Base-by-base conservation (phyloP, 306 rosid genomes). In the Prunus mume region DNA sequence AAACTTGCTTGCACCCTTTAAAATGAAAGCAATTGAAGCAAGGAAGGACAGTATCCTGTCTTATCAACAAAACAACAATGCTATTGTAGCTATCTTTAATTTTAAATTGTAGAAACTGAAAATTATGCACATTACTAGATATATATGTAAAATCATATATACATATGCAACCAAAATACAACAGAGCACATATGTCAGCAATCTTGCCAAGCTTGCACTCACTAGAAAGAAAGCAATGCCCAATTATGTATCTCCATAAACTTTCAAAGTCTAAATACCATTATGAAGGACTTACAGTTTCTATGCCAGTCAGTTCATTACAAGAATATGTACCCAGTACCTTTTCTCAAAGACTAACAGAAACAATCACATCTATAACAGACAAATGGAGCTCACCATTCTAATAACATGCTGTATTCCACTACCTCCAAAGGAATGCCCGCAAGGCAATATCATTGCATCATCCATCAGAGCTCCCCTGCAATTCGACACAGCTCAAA, bases 391-490 rank as follows among this genome's bases (percentile, higher is more conserved):
- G 86, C 98, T 91, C 95, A 96, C 99, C 93, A 86, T 80, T 85
- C 93, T 88, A 81, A 86, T 77, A 82, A 93, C 97, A 45, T 88
- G 97, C 69, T 89, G 90, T 82, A 93, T 87, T 80, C 99, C 99
- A 68, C 90, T 89, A 54, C 96, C 84, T 45, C 99, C 91, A 64
- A 92, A 96, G 68, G 99, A 96, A 87, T 96, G 99, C n/a, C 99
- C 99, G 71, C 99, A 96, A 52, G 99, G 93, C 81, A 96, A 82
- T 89, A 96, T 96, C 97, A 96, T 85, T 12, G 99, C 99, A 66
- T 96, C 99, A 52, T 96, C 96, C 99, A 96, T 96, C 30, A 96
- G 96, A 76, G 89, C 83, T 57, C 97, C 94, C 78, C 99, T 96
- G 88, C 58, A 86, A 78, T 82, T 67, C 77, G 20, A 82, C 68